These are phyloP conservation scores for Delphinella strobiligena DNA, from an alignment of 2,329 filamentous ascomycete species.

Conservation along the genomic window DNA sequence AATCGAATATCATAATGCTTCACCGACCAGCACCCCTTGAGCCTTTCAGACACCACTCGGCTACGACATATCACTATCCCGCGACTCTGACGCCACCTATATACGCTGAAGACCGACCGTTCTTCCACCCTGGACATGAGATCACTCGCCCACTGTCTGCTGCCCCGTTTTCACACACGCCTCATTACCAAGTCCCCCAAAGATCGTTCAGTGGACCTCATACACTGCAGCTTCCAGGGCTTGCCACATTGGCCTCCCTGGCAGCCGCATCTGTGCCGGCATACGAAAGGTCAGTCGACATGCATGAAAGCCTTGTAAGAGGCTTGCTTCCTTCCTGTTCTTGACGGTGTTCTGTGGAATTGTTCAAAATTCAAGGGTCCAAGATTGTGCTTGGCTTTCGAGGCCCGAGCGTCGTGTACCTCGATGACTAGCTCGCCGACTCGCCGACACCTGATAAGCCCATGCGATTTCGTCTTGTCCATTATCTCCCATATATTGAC, in stretches of 20 bases:
- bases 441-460: not conserved
- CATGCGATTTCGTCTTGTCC: not conserved
- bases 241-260: slow-evolving; percentile 46
- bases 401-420: too few relatives aligned
- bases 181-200: slow-evolving; percentile 29
- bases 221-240: slow-evolving; percentile 39
- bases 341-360: too few relatives aligned
- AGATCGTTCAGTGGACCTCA: slow-evolving; percentile 22
- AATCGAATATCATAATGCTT: slow-evolving; percentile 8
- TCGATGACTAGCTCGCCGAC: too few relatives aligned
- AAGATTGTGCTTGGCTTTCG: too few relatives aligned
- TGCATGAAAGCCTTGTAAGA: not conserved
- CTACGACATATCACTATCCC: slow-evolving; percentile 36
- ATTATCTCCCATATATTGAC: slow-evolving; percentile 16
- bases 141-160: slow-evolving; percentile 43
- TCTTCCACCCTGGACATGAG: slow-evolving; percentile 35
- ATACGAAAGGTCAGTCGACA: slow-evolving; percentile 5
- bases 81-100: slow-evolving; percentile 34
- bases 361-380: too few relatives aligned
- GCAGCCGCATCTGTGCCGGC: slow-evolving; percentile 6
- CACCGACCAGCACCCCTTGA: slow-evolving; percentile 42
- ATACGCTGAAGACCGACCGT: slow-evolving; percentile 34
- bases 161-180: slow-evolving; percentile 24
- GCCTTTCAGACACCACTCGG: slow-evolving; percentile 34
- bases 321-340: not conserved